phyloP scores from a whole-genome alignment of 768 basidiomycete species.

The Wakefieldia striispora region DNA sequence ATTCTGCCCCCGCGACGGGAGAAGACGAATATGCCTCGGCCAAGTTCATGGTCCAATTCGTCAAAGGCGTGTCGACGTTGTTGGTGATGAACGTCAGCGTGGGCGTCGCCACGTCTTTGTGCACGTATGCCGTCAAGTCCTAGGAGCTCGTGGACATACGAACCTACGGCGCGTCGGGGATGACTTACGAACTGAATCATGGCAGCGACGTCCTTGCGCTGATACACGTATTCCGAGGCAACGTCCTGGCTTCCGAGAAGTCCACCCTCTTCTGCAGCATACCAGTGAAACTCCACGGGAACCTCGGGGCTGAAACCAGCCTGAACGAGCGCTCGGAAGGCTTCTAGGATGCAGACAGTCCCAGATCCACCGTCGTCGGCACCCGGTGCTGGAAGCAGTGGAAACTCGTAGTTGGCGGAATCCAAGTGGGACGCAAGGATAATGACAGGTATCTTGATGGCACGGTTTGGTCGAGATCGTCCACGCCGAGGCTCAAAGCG shows the following conservation, averaged over 20 bases:
- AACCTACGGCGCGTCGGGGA: too few relatives aligned
- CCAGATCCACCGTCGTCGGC: constrained; percentile 59
- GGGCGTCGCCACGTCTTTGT: constrained; percentile 2
- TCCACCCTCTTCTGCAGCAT: constrained; percentile 62
- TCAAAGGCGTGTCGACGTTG: constrained; percentile 46
- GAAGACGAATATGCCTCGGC: constrained; percentile 30
- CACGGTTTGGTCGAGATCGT: background rate
- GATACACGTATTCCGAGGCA: constrained; percentile 46
- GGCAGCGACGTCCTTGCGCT: constrained; percentile 44
- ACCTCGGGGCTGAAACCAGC: constrained; percentile 66
- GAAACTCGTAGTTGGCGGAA: constrained; percentile 40
- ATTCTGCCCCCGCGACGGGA: constrained; percentile 13
- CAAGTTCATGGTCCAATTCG: constrained; percentile 33
- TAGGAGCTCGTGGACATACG: background rate
- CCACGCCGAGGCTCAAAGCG: constrained; percentile 22
- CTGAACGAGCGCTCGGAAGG: constrained; percentile 67
- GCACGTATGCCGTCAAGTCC: constrained; percentile 41
- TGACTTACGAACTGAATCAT: constrained; percentile 48
- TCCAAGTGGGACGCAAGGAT: constrained; percentile 45
- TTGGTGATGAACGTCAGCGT: constrained; percentile 31
- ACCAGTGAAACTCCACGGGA: constrained; percentile 82
- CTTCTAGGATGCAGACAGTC: constrained; percentile 75
- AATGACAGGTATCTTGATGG: constrained; percentile 24
- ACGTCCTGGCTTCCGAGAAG: constrained; percentile 43
- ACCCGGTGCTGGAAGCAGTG: constrained; percentile 44